phyloP scores from a whole-genome alignment of 2,329 filamentous ascomycete genomes.

The Talaromyces sp. region DNA sequence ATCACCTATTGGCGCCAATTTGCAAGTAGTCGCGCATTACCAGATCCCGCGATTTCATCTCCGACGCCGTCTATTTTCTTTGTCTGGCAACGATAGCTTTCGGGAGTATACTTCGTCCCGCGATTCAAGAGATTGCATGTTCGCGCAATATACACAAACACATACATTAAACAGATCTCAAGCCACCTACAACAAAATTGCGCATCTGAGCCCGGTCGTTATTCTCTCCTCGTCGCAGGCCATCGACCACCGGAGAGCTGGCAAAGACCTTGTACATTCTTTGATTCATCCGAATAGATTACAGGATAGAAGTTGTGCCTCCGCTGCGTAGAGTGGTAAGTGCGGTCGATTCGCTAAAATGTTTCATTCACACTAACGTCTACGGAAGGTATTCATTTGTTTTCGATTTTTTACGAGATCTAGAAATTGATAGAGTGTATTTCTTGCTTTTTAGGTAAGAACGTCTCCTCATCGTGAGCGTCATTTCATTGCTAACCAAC shows the following conservation, averaged over 20 bases:
- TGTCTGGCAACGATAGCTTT: conserved; percentile 1
- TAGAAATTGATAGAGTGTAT: conserved; percentile 11
- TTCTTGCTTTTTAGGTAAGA: conserved; percentile 10
- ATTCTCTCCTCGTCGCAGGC: conserved; percentile 17
- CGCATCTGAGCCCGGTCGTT: neutral
- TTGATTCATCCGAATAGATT: conserved; percentile 9
- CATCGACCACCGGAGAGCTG: conserved; percentile 13
- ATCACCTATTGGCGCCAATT: conserved; percentile 17
- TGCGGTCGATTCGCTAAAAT: neutral
- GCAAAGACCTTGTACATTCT: conserved; percentile 15
- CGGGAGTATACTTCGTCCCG: neutral
- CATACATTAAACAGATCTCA: neutral
- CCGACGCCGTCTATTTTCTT: conserved; percentile 11
- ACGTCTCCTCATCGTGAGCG: neutral
- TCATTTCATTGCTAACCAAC: conserved; percentile 1
- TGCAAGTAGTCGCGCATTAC: conserved; percentile 13
- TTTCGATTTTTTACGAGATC: neutral
- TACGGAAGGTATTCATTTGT: conserved; percentile 6
- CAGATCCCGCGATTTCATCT: conserved; percentile 11
- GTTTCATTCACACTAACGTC: neutral
- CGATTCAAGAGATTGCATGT: neutral
- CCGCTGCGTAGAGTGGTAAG: conserved; percentile 13
- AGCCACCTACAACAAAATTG: neutral
- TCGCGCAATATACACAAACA: conserved; percentile 5
- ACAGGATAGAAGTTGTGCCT: conserved; percentile 14